Evolutionary conservation across 1,284 basidiomycete species (phyloP).

Genomic region (Ganoderma leucocontextum): DNA sequence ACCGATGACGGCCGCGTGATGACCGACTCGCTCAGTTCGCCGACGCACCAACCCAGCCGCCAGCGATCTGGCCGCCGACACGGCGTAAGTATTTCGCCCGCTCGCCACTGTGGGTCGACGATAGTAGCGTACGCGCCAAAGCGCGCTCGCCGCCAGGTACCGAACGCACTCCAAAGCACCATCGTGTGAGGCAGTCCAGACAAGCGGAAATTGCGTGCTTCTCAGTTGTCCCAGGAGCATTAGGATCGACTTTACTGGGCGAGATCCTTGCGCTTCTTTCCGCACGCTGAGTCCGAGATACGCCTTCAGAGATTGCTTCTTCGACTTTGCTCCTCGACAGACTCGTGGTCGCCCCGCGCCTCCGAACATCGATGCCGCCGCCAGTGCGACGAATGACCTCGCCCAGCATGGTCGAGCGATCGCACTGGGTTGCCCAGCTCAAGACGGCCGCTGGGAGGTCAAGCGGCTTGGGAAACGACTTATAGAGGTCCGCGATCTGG

Average conservation of each 20-base stretch:
- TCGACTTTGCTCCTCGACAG: slow-evolving; percentile 37
- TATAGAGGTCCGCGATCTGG: slow-evolving; percentile 53
- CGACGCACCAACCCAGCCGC: slow-evolving; percentile 58
- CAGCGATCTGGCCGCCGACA: slow-evolving; percentile 49
- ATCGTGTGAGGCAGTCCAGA: slow-evolving; percentile 52
- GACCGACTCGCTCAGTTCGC: slow-evolving; percentile 56
- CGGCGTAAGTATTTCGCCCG: slow-evolving; percentile 48
- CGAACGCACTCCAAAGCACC: slow-evolving; percentile 49
- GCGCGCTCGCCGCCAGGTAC: slow-evolving; percentile 52
- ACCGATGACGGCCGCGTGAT: slow-evolving; percentile 51
- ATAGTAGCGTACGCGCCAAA: slow-evolving; percentile 52
- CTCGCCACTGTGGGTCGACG: slow-evolving; percentile 50
- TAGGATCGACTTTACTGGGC: slow-evolving; percentile 56
- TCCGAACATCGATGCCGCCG: slow-evolving; percentile 48
- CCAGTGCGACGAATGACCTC: slow-evolving; percentile 62
- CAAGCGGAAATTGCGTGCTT: slow-evolving; percentile 41
- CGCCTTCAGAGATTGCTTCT: slow-evolving; percentile 46
- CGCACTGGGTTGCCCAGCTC: slow-evolving; percentile 44
- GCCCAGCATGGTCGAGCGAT: slow-evolving; percentile 58
- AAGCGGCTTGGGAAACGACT: slow-evolving; percentile 36
- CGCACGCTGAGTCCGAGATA: slow-evolving; percentile 68
- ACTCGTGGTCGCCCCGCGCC: slow-evolving; percentile 34
- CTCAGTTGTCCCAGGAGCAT: slow-evolving; percentile 39
- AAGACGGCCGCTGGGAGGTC: slow-evolving; percentile 32
- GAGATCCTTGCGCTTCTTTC: slow-evolving; percentile 64